phyloP scores from a whole-genome alignment of 345 rosid genomes.

The Physaria fendleri region DNA sequence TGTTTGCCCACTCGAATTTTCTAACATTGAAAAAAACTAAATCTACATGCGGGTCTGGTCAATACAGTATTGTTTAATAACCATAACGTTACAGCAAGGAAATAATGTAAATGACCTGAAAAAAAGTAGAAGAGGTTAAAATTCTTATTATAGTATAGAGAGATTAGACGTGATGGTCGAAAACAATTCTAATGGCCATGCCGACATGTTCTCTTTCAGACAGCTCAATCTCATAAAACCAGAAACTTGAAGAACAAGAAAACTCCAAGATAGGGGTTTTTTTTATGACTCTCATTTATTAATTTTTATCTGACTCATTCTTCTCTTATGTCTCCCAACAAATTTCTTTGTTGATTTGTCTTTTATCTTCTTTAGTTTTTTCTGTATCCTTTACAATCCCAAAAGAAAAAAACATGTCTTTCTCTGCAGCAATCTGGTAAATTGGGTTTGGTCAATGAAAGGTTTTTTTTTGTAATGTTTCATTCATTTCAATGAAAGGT shows the following conservation, averaged over 20 bases:
- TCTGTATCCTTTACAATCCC: background rate
- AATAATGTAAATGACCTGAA: background rate
- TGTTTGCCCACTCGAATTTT: too few species aligned
- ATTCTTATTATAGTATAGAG: slow-evolving; percentile 10
- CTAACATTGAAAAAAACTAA: background rate
- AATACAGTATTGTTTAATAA: background rate
- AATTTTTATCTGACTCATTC: slow-evolving; percentile 25
- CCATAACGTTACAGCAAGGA: slow-evolving; percentile 12
- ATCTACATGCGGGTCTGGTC: background rate
- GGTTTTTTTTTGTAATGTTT: background rate
- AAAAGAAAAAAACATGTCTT: slow-evolving; percentile 8
- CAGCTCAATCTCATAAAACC: slow-evolving; percentile 9
- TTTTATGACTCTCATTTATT: background rate
- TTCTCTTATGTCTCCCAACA: slow-evolving; percentile 19
- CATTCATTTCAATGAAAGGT: slow-evolving; percentile 6
- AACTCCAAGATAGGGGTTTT: slow-evolving; percentile 9
- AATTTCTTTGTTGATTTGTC: slow-evolving; percentile 3
- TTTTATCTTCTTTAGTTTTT: background rate
- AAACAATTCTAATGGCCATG: slow-evolving; percentile 10
- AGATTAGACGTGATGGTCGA: background rate
- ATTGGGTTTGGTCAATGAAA: slow-evolving; percentile 18
- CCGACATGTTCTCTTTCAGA: slow-evolving; percentile 23
- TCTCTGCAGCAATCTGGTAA: background rate
- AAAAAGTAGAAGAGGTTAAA: background rate
- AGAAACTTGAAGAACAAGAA: slow-evolving; percentile 13